These are phyloP conservation scores for Cucumis sativus DNA, from an alignment of 306 rosid genomes.

Conservation along the genomic window Cucumber_9930_V3 NC_026661.2:19151501-19152000, in stretches of 20 bases:
- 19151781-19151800: slow-evolving; percentile 4
- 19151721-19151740: slow-evolving; percentile 4
- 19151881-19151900: slow-evolving; percentile 1
- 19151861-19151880: not conserved
- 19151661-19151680: not conserved
- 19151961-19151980: not conserved
- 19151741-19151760: not conserved
- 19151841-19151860: slow-evolving; percentile 5
- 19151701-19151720: slow-evolving; percentile 1
- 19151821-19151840: not conserved
- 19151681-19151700: not conserved
- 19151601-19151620: not conserved
- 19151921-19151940: not conserved
- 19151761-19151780: not conserved
- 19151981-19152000: not conserved
- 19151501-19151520: not conserved
- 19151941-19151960: not conserved
- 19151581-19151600: not conserved
- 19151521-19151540: not conserved
- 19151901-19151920: not conserved
- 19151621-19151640: not conserved
- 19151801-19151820: slow-evolving; percentile 1
- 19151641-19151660: not conserved
- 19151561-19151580: not conserved
- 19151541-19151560: not conserved